Evolutionary conservation across 2,329 filamentous ascomycete genomes (phyloP).

Genomic region (Coniochaeta sp.): DNA sequence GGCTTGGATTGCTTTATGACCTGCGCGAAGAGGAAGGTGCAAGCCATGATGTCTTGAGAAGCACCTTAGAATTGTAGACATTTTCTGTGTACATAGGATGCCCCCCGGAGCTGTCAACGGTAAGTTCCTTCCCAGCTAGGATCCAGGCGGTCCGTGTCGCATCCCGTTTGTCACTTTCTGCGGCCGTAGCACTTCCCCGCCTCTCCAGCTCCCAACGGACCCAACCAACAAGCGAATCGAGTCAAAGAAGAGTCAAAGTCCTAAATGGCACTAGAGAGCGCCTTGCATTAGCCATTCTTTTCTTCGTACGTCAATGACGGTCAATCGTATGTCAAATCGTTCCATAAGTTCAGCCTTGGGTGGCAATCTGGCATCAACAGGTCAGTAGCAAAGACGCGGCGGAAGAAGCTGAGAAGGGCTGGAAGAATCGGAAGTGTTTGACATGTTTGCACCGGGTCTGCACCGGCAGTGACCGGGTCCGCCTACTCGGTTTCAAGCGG

Average conservation of each 20-base stretch:
- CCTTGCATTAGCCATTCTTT: not conserved
- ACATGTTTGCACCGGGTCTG: not conserved
- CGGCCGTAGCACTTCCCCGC: not conserved
- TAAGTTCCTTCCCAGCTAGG: not conserved
- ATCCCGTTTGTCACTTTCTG: not conserved
- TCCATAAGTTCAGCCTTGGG: not conserved
- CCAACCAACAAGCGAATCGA: not conserved
- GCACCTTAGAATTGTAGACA: too few relatives aligned
- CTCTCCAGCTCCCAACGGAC: not conserved
- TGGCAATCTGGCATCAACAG: not conserved
- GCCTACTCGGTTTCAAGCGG: not conserved
- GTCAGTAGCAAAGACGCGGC: not conserved
- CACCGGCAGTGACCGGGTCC: not conserved
- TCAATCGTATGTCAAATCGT: slow-evolving; percentile 1
- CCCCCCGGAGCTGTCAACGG: not conserved
- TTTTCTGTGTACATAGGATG: too few relatives aligned
- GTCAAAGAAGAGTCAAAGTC: not conserved
- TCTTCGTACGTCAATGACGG: not conserved
- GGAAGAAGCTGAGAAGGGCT: not conserved
- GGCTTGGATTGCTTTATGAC: too few relatives aligned
- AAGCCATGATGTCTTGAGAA: too few relatives aligned
- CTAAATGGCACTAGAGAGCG: not conserved
- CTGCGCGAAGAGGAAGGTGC: too few relatives aligned
- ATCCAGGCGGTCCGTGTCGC: not conserved
- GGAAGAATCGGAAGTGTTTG: not conserved